phyloP scores from a whole-genome alignment of 208 protist species.

The Spongospora subterranea region DNA sequence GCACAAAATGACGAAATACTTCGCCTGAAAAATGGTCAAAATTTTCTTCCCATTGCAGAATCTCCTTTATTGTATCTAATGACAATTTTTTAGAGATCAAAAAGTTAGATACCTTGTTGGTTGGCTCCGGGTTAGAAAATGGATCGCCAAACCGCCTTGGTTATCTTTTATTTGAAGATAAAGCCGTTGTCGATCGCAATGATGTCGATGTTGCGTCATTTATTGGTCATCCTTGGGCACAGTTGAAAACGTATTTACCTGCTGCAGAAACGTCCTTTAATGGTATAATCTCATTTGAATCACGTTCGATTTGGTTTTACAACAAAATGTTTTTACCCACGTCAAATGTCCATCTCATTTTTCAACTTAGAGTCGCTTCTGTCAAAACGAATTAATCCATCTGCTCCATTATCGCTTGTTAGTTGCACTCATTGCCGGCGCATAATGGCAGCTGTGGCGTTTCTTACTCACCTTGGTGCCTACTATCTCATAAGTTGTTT shows the following conservation, averaged over 20 bases:
- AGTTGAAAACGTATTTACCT: background rate
- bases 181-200: background rate
- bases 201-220: constrained; percentile 8
- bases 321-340: no score
- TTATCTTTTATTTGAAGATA: background rate
- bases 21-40: constrained; percentile 1
- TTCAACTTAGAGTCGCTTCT: background rate
- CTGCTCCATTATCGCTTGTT: background rate
- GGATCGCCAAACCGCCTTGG: background rate
- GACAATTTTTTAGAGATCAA: background rate
- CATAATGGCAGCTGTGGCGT: background rate
- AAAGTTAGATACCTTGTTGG: background rate
- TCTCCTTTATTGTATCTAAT: background rate
- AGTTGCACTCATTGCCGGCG: constrained; percentile 48
- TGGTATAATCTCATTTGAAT: no score
- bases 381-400: background rate
- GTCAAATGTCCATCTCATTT: no score
- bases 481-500: background rate
- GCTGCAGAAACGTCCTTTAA: background rate
- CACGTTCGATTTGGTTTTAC: no score
- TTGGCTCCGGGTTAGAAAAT: background rate
- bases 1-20: constrained; percentile 23
- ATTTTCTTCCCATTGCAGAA: background rate
- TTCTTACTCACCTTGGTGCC: constrained; percentile 28
- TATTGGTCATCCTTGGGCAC: background rate